These are phyloP conservation scores for Phytophthora parvispora DNA, from an alignment of 352 stramenopile genomes.

Conservation along the genomic window DNA sequence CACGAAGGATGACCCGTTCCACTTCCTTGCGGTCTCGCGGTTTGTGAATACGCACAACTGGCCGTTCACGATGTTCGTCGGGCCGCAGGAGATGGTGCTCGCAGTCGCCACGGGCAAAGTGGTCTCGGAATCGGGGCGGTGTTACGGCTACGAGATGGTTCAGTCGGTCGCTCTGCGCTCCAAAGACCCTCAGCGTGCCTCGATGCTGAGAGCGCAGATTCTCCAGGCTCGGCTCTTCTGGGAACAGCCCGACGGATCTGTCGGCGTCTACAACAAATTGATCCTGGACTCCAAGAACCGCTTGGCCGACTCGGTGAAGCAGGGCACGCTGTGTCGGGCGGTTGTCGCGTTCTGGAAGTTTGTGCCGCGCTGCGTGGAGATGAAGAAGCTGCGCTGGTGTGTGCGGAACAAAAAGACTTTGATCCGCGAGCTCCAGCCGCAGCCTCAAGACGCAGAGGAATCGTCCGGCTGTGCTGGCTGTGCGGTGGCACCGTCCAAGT, in stretches of 20 bases:
- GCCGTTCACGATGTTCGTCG: constrained; percentile 25
- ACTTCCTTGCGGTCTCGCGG: constrained; percentile 18
- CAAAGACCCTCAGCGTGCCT: neutral
- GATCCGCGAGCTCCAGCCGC: constrained; percentile 11
- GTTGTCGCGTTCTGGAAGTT: constrained; percentile 30
- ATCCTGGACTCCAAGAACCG: constrained; percentile 30
- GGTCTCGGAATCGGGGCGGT: constrained; percentile 6
- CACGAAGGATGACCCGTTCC: constrained; percentile 7
- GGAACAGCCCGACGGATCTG: constrained; percentile 17
- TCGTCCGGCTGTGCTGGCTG: constrained; percentile 6
- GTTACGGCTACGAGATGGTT: constrained; percentile 30
- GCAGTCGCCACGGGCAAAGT: constrained; percentile 16
- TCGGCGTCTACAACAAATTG: constrained; percentile 33
- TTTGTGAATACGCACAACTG: constrained; percentile 23
- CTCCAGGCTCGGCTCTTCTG: constrained; percentile 31
- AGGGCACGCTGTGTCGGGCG: constrained; percentile 21
- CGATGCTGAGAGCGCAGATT: constrained; percentile 15
- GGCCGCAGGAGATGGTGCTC: constrained; percentile 27
- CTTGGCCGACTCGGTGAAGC: constrained; percentile 24
- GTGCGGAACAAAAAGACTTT: constrained; percentile 32
- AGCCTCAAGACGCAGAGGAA: neutral
- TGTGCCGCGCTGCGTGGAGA: constrained; percentile 29
- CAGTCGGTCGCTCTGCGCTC: constrained; percentile 24
- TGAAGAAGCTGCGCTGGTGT: constrained; percentile 37
- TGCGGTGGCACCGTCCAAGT: neutral